These are phyloP conservation scores for Dillenia turbinata DNA, from an alignment of 164 flowering plant species.

Conservation along the genomic window DNA sequence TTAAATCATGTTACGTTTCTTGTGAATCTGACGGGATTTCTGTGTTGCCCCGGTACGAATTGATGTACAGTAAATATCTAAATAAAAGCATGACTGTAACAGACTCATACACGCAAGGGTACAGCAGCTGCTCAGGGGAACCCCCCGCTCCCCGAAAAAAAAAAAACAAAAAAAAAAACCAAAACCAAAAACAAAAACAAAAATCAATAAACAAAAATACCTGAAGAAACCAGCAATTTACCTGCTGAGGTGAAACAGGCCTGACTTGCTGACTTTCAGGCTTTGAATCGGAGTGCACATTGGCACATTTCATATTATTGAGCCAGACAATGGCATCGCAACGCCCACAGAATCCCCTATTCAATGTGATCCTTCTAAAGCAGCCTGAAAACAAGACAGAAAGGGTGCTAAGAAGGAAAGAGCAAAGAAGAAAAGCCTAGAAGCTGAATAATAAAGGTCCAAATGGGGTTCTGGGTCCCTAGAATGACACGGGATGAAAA, in stretches of 20 bases:
- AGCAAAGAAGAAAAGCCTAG: background rate
- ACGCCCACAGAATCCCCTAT: conserved; percentile 58
- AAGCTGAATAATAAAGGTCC: background rate
- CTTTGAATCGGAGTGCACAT: conserved; percentile 11
- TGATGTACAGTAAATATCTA: too few relatives aligned
- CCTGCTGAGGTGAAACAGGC: conserved; percentile 52
- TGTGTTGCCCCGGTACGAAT: too few relatives aligned
- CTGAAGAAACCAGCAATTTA: too few relatives aligned
- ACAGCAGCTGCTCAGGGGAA: too few relatives aligned
- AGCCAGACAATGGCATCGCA: conserved; percentile 73
- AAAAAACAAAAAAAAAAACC: background rate
- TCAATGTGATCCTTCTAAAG: conserved; percentile 26
- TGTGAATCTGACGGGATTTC: too few relatives aligned
- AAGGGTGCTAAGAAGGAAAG: background rate
- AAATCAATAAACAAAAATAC: background rate
- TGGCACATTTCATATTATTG: conserved; percentile 38
- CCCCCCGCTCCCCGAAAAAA: too few relatives aligned
- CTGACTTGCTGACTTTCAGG: conserved; percentile 28
- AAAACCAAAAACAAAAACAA: background rate
- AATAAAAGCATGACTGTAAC: too few relatives aligned
- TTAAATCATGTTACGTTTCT: too few relatives aligned
- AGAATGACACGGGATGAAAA: too few relatives aligned
- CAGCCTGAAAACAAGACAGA: conserved; percentile 1
- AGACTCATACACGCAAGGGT: too few relatives aligned
- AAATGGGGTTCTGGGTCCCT: too few relatives aligned